phyloP scores from a whole-genome alignment of 495 filamentous ascomycete species.

The Penicillium parvum region DNA sequence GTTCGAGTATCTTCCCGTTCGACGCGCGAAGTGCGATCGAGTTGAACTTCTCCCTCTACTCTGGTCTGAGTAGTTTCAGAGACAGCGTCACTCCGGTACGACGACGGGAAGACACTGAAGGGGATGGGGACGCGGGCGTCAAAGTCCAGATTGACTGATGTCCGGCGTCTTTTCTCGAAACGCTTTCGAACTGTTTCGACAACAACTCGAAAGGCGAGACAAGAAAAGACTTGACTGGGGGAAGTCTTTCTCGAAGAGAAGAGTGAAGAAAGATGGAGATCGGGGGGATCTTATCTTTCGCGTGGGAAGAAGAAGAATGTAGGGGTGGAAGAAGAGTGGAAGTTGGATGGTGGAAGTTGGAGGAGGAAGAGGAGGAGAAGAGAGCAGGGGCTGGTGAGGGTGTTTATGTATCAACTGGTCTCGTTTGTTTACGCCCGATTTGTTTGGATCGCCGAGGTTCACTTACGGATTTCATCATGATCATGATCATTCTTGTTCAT shows the following conservation, averaged over 20 bases:
- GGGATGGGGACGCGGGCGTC: constrained; percentile 98
- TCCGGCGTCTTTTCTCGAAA: constrained; percentile 83
- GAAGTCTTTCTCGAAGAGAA: constrained; percentile 41
- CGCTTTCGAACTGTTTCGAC: constrained; percentile 79
- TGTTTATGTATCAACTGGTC: constrained; percentile 18
- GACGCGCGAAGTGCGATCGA: constrained; percentile 71
- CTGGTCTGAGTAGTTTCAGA: constrained; percentile 70
- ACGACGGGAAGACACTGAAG: constrained; percentile 99
- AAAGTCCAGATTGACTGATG: constrained; percentile 99
- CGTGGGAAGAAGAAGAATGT: constrained; percentile 11
- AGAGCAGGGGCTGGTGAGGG: not conserved
- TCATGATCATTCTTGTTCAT: not conserved
- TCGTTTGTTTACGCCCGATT: constrained; percentile 26
- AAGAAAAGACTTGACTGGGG: constrained; percentile 67
- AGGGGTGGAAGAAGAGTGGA: constrained; percentile 8
- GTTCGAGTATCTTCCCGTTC: constrained; percentile 88
- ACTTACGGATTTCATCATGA: not conserved
- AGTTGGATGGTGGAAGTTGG: constrained; percentile 1
- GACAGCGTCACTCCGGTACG: constrained; percentile 90
- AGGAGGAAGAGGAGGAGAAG: constrained; percentile 1
- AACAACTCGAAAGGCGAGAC: constrained; percentile 86
- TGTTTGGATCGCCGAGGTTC: constrained; percentile 17
- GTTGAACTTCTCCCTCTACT: constrained; percentile 86
- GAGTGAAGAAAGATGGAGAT: constrained; percentile 11
- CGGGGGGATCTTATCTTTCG: constrained; percentile 25